A percentile compares a stretch with the other conserved stretches of the same genome.
These are phyloP conservation scores for Cymbopogon citratus DNA, from an alignment of 176 grass and related monocot species.

Conservation along the genomic window DNA sequence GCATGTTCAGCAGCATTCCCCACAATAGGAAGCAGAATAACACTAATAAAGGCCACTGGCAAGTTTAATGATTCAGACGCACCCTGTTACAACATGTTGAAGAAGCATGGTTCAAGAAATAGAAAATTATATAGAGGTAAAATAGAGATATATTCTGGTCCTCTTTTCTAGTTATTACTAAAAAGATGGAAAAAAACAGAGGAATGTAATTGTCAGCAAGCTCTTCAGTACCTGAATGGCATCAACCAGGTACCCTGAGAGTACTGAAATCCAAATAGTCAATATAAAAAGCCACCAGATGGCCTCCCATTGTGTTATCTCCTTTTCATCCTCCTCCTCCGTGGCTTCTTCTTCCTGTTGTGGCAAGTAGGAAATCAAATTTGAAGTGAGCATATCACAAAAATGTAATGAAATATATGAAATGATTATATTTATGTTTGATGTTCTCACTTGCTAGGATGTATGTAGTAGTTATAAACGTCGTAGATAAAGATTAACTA, in stretches of 20 bases:
- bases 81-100: constrained; percentile 56
- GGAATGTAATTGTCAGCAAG: constrained; percentile 1
- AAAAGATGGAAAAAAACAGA: background rate
- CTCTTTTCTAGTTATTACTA: background rate
- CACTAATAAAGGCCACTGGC: constrained; percentile 96
- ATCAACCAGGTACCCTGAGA: constrained; percentile 94
- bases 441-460: background rate
- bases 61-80: constrained; percentile 86
- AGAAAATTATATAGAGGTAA: background rate
- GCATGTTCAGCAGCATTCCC: constrained; percentile 99
- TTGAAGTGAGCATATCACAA: background rate
- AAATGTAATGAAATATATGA: constrained; percentile 1
- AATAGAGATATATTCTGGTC: constrained; percentile 1
- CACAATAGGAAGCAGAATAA: constrained; percentile 98
- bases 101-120: constrained; percentile 21
- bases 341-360: constrained; percentile 50
- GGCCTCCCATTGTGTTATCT: constrained; percentile 85
- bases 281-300: constrained; percentile 79
- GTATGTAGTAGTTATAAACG: background rate
- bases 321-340: constrained; percentile 57
- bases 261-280: constrained; percentile 95
- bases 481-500: background rate
- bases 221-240: constrained; percentile 76
- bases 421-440: background rate
- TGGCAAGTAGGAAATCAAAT: constrained; percentile 14